Evolutionary conservation across 2,329 filamentous ascomycete species (phyloP).

Genomic region (Arthrobotrys entomopaga): DNA sequence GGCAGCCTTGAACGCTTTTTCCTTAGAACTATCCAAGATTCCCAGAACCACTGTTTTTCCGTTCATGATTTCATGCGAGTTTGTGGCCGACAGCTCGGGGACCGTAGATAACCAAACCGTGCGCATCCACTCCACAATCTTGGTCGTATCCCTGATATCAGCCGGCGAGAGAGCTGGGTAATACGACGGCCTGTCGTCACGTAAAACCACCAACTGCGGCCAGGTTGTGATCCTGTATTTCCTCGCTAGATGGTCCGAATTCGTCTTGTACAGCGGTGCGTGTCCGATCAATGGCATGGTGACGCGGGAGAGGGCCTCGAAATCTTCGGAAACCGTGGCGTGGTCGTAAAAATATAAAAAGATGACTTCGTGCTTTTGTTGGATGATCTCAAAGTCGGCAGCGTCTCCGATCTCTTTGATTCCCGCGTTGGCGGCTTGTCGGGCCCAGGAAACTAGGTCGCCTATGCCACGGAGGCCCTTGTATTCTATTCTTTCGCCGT

Average conservation of each 20-base stretch:
- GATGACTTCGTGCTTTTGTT: conserved; percentile 90
- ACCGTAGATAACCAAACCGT: conserved; percentile 96
- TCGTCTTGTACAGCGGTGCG: conserved; percentile 91
- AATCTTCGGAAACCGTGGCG: conserved; percentile 91
- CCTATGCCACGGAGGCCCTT: conserved; percentile 89
- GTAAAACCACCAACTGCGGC: conserved; percentile 89
- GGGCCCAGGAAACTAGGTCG: conserved; percentile 85
- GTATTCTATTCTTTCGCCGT: conserved; percentile 91
- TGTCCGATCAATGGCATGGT: conserved; percentile 89
- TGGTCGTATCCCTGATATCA: conserved; percentile 88
- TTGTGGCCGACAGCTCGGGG: conserved; percentile 88
- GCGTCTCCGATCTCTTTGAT: conserved; percentile 80
- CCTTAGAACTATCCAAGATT: conserved; percentile 81
- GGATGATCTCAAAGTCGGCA: conserved; percentile 78
- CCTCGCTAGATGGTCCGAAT: conserved; percentile 77
- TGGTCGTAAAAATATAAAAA: conserved; percentile 99
- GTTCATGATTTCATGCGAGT: conserved; percentile 94
- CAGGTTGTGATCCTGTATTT: conserved; percentile 96
- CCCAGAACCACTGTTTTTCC: conserved; percentile 94
- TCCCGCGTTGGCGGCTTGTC: conserved; percentile 84
- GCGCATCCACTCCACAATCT: conserved; percentile 91
- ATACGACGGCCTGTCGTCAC: conserved; percentile 89
- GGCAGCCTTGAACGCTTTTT: conserved; percentile 79
- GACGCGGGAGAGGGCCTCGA: conserved; percentile 84
- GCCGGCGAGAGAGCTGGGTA: conserved; percentile 86